Conservation (phyloP, 163 green algal genomes). For the Picocystis sp. region DNA sequence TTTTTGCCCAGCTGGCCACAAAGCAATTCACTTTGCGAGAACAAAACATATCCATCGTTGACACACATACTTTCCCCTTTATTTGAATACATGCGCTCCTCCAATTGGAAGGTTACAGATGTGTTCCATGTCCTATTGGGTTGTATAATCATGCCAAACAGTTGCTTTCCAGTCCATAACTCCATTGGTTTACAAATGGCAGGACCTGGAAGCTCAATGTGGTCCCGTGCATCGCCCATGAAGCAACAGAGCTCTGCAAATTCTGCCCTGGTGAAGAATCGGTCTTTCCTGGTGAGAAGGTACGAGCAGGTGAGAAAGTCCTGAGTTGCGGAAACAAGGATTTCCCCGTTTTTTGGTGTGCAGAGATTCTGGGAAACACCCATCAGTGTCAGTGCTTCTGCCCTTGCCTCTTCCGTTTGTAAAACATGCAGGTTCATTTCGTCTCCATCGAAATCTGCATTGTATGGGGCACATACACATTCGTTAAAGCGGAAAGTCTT, state of each 20-base stretch:
- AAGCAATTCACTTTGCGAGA: conserved; percentile 73
- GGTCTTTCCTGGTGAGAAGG: conserved; percentile 73
- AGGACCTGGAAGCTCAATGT: conserved; percentile 37
- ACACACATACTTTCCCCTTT: conserved; percentile 64
- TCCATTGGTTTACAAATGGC: conserved; percentile 30
- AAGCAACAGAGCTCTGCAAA: conserved; percentile 46
- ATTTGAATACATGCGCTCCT: conserved; percentile 72
- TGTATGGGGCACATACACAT: conserved; percentile 93
- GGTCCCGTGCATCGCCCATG: conserved; percentile 44
- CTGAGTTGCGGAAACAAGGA: conserved; percentile 85
- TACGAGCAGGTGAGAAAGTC: conserved; percentile 93
- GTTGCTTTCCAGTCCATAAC: conserved; percentile 93
- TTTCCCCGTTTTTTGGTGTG: conserved; percentile 95
- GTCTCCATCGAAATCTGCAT: conserved; percentile 96
- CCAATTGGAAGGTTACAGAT: conserved; percentile 75
- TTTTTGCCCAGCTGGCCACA: conserved; percentile 82
- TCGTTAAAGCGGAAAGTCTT: conserved; percentile 96
- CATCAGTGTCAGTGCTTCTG: conserved; percentile 83
- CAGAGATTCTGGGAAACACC: conserved; percentile 75
- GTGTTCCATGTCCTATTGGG: conserved; percentile 45
- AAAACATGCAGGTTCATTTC: conserved; percentile 92
- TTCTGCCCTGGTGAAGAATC: conserved; percentile 55
- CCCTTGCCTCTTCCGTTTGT: conserved; percentile 87
- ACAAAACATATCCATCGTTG: conserved; percentile 75
- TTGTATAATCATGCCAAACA: conserved; percentile 69